A percentile compares a stretch with the other conserved stretches of the same genome.
Evolutionary conservation across 2,329 filamentous ascomycete genomes (phyloP).

Genomic region (Thermomyces lanuginosus): DNA sequence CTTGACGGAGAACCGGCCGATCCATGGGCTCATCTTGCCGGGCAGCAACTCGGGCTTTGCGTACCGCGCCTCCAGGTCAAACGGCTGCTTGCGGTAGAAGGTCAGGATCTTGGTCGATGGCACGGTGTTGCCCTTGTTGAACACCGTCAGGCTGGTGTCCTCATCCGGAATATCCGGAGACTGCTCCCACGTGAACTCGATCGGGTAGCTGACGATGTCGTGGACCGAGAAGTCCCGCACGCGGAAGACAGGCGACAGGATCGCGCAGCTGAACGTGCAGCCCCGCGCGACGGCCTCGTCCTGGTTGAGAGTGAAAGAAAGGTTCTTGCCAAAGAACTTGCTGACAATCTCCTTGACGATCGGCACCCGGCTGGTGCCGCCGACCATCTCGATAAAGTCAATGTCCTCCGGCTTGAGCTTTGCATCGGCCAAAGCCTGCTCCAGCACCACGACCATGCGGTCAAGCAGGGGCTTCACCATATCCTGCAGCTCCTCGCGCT

Average conservation of each 20-base stretch:
- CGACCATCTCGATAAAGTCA: slow-evolving; percentile 81
- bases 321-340: slow-evolving; percentile 76
- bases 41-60: slow-evolving; percentile 73
- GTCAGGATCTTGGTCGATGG: slow-evolving; percentile 98
- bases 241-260: slow-evolving; percentile 92
- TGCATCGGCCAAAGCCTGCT: slow-evolving; percentile 86
- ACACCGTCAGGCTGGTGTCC: slow-evolving; percentile 91
- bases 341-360: slow-evolving; percentile 79
- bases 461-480: slow-evolving; percentile 72
- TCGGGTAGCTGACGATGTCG: slow-evolving; percentile 94
- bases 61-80: slow-evolving; percentile 91
- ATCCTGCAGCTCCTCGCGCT: slow-evolving; percentile 83
- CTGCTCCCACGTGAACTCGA: slow-evolving; percentile 98
- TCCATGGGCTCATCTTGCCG: slow-evolving; percentile 84
- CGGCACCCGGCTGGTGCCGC: slow-evolving; percentile 86
- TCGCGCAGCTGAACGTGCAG: slow-evolving; percentile 93
- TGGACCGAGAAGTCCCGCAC: slow-evolving; percentile 96
- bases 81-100: slow-evolving; percentile 96
- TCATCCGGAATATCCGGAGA: slow-evolving; percentile 95
- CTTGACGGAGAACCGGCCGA: slow-evolving; percentile 95
- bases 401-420: slow-evolving; percentile 86
- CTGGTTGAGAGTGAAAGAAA: slow-evolving; percentile 95
- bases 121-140: slow-evolving; percentile 92
- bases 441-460: slow-evolving; percentile 56
- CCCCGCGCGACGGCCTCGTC: slow-evolving; percentile 93